A percentile compares a stretch with the other conserved stretches of the same genome.
Conservation (phyloP, 1,284 basidiomycete species). For the Porodaedalea pini region DNA sequence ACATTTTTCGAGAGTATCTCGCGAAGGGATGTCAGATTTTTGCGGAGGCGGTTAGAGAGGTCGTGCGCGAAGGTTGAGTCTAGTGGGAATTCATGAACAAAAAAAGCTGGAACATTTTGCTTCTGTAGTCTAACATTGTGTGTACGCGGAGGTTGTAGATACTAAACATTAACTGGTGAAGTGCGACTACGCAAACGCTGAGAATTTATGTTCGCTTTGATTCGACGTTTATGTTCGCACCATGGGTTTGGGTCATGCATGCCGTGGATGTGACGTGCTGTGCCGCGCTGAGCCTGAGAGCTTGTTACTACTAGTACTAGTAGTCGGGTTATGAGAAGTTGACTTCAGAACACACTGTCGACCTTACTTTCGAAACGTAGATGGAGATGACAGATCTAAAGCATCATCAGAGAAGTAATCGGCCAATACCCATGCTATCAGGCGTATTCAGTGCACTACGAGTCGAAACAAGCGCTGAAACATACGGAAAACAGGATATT, state of each 20-base stretch:
- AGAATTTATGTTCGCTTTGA: no score
- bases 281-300: not conserved
- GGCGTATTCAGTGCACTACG: constrained; percentile 8
- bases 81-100: not conserved
- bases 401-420: constrained; percentile 80
- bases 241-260: not conserved
- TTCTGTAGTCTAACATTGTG: not conserved
- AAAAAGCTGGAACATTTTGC: not conserved
- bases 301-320: not conserved
- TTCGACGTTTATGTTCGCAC: not conserved
- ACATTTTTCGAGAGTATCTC: constrained; percentile 61
- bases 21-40: constrained; percentile 58
- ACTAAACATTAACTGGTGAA: not conserved
- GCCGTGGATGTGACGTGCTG: not conserved
- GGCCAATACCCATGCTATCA: constrained; percentile 77
- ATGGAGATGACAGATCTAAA: constrained; percentile 65
- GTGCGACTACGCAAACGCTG: not conserved
- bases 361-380: constrained; percentile 75
- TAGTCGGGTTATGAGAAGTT: constrained; percentile 28
- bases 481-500: constrained; percentile 92
- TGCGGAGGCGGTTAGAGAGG: constrained; percentile 57
- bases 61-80: constrained; percentile 47
- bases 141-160: not conserved
- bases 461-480: constrained; percentile 19
- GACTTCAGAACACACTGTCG: not conserved